Evolutionary conservation across 345 rosid genomes (phyloP).

Genomic region (Eucalyptus victrix): DNA sequence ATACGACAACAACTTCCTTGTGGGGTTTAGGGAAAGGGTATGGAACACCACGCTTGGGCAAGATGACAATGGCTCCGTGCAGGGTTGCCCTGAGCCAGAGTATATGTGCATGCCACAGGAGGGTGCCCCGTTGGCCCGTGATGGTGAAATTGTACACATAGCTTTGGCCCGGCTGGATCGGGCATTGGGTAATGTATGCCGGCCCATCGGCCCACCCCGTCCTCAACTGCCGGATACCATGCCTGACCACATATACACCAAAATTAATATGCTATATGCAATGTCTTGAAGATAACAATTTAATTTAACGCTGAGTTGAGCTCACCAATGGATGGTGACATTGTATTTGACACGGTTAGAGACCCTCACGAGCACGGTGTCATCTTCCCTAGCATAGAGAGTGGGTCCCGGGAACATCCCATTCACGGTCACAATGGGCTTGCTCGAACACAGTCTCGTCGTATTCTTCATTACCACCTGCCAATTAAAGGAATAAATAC

Average conservation of each 20-base stretch:
- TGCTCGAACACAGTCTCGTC: background rate
- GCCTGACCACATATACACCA: background rate
- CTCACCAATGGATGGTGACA: background rate
- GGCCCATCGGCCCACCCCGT: slow-evolving; percentile 99
- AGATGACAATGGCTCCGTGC: slow-evolving; percentile 65
- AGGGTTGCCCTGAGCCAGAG: slow-evolving; percentile 91
- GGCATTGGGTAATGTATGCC: slow-evolving; percentile 84
- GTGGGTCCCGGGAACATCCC: background rate
- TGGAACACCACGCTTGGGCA: slow-evolving; percentile 30
- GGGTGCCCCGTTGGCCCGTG: slow-evolving; percentile 85
- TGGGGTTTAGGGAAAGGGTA: background rate
- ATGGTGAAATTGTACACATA: slow-evolving; percentile 73
- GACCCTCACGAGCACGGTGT: slow-evolving; percentile 4
- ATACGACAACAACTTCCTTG: background rate
- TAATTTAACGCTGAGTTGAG: background rate
- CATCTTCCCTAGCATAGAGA: background rate
- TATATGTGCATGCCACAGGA: slow-evolving; percentile 89
- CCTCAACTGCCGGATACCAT: slow-evolving; percentile 25
- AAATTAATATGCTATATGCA: background rate
- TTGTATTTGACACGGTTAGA: slow-evolving; percentile 39
- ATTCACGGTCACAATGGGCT: background rate
- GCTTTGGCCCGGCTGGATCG: background rate
- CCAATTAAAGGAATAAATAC: background rate
- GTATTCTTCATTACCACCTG: slow-evolving; percentile 6
- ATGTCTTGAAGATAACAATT: background rate